Conservation (phyloP, 768 basidiomycete species). For the Boletus coccyginus region DNA sequence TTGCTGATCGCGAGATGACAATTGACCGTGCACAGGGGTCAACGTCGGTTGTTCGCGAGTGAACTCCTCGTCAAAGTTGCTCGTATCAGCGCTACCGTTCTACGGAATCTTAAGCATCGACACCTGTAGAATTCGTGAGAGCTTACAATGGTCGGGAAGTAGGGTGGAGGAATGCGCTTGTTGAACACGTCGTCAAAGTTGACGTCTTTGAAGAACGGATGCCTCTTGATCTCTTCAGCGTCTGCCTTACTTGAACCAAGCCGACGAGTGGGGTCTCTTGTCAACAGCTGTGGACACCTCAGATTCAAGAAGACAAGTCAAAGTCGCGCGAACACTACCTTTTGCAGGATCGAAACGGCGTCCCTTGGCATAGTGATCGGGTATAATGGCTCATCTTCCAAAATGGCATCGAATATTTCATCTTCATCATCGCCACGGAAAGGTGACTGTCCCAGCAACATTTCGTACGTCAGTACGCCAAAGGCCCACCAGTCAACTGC, state of each 20-base stretch:
- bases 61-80: conserved; percentile 97
- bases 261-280: conserved; percentile 86
- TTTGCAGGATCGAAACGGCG: conserved; percentile 92
- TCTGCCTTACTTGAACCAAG: conserved; percentile 90
- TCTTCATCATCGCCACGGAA: conserved; percentile 99
- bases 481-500: conserved; percentile 99
- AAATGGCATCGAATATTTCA: conserved; percentile 98
- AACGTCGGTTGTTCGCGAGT: conserved; percentile 95
- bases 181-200: conserved; percentile 96
- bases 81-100: conserved; percentile 85
- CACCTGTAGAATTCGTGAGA: neutral
- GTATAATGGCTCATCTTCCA: conserved; percentile 97
- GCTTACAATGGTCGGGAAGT: conserved; percentile 93
- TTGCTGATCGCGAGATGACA: conserved; percentile 85
- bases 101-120: conserved; percentile 28
- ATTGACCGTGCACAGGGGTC: conserved; percentile 94
- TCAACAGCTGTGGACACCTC: conserved; percentile 62
- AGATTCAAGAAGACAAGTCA: neutral
- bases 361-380: conserved; percentile 99
- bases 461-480: conserved; percentile 97
- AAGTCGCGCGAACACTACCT: conserved; percentile 46
- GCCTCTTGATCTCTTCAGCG: conserved; percentile 95
- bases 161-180: conserved; percentile 96
- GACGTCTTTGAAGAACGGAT: conserved; percentile 98
- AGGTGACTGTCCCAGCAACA: conserved; percentile 97